Conservation (phyloP, 176 grass and related monocot species). For the Triticum dicoccoides region DNA sequence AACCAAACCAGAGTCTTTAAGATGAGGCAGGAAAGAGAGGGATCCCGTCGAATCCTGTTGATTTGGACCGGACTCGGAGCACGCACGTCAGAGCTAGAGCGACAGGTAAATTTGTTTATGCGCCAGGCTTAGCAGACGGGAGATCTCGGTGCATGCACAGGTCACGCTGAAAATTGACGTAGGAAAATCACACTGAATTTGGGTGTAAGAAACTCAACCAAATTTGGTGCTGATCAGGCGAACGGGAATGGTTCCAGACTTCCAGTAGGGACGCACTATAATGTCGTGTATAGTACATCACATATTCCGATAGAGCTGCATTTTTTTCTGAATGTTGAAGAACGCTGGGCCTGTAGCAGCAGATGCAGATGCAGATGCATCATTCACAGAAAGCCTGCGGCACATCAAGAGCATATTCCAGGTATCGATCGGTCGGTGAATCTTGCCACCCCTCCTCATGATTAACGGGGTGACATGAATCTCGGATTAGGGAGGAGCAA, state of each 20-base stretch:
- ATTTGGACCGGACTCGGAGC: too few species aligned
- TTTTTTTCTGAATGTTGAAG: background rate
- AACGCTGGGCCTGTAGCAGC: background rate
- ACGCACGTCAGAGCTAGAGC: too few species aligned
- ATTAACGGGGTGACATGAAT: background rate
- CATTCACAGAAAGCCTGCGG: too few species aligned
- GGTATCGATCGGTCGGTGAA: too few species aligned
- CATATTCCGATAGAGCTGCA: background rate
- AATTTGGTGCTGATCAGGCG: too few species aligned
- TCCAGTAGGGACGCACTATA: too few species aligned
- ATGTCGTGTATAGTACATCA: too few species aligned
- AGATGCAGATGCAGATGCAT: background rate
- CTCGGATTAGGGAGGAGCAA: background rate
- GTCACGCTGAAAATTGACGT: background rate
- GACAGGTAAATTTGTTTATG: too few species aligned
- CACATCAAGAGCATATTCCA: too few species aligned
- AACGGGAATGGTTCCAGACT: too few species aligned
- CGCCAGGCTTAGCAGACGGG: background rate
- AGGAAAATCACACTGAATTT: background rate
- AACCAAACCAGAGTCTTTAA: background rate
- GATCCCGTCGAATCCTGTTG: background rate
- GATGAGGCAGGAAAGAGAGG: background rate
- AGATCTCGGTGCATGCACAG: background rate
- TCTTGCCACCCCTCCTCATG: too few species aligned
- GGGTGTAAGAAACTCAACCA: background rate